These are phyloP conservation scores for Acanthamoeba royreba DNA, from an alignment of 208 protist species.

Conservation along the genomic window DNA sequence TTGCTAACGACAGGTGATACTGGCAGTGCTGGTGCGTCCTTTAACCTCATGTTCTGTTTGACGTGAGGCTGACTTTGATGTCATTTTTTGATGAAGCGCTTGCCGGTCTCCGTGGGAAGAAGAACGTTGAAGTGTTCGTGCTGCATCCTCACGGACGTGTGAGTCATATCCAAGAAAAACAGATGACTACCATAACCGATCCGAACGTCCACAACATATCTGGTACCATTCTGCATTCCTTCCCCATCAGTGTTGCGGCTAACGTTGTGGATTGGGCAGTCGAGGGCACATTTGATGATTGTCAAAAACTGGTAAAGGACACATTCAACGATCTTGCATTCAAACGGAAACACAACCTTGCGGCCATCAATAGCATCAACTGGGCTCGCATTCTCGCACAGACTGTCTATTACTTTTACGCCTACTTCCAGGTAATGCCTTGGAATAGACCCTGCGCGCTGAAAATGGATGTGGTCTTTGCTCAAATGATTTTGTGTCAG, in stretches of 20 bases:
- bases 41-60: neutral
- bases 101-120: neutral
- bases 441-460: too few species aligned
- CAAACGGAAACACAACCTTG: constrained; percentile 82
- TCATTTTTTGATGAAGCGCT: neutral
- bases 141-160: constrained; percentile 61
- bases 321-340: constrained; percentile 87
- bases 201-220: constrained; percentile 79
- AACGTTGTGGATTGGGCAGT: neutral
- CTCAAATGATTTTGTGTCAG: neutral
- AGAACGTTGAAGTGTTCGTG: constrained; percentile 59
- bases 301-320: constrained; percentile 87
- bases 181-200: constrained; percentile 81
- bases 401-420: constrained; percentile 94
- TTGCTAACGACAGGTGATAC: constrained; percentile 37
- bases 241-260: neutral
- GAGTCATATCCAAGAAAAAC: constrained; percentile 61
- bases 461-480: too few species aligned
- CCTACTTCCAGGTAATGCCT: constrained; percentile 88
- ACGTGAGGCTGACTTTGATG: neutral
- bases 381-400: constrained; percentile 96
- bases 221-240: constrained; percentile 13
- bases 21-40: constrained; percentile 69
- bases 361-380: constrained; percentile 97
- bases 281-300: constrained; percentile 84